Conservation (phyloP, 441 rosid genomes). For the Gossypium trilobum region DNA sequence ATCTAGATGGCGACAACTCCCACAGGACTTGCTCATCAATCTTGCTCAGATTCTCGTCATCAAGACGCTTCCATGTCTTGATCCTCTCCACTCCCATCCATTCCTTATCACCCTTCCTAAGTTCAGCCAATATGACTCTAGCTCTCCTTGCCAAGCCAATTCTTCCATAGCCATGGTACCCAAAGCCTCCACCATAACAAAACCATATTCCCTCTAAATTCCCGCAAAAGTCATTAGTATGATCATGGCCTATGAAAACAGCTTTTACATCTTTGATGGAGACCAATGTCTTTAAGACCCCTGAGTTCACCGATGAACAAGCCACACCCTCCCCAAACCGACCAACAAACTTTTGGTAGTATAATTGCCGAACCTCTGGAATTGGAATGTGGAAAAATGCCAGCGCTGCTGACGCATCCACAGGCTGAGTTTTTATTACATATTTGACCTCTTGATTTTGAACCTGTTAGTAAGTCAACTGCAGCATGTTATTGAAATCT, state of each 20-base stretch:
- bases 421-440: slow-evolving; percentile 9
- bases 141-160: slow-evolving; percentile 67
- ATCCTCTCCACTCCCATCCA: slow-evolving; percentile 57
- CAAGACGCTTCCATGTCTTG: slow-evolving; percentile 76
- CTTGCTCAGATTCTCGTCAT: slow-evolving; percentile 55
- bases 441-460: slow-evolving; percentile 23
- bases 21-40: slow-evolving; percentile 68
- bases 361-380: slow-evolving; percentile 52
- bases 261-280: slow-evolving; percentile 80
- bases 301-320: slow-evolving; percentile 59
- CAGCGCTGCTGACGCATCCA: slow-evolving; percentile 33
- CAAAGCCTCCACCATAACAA: slow-evolving; percentile 91
- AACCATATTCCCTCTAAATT: slow-evolving; percentile 65
- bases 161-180: slow-evolving; percentile 78
- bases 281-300: slow-evolving; percentile 48
- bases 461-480: slow-evolving; percentile 42
- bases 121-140: slow-evolving; percentile 59
- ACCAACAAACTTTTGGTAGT: slow-evolving; percentile 46
- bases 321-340: slow-evolving; percentile 67
- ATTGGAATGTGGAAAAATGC: slow-evolving; percentile 86
- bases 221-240: slow-evolving; percentile 79
- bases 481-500: slow-evolving; percentile 40
- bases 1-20: slow-evolving; percentile 27
- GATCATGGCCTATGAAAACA: slow-evolving; percentile 79
- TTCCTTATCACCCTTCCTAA: slow-evolving; percentile 34